phyloP scores from a whole-genome alignment of 768 basidiomycete genomes.

The Naganishia randhawae region DNA sequence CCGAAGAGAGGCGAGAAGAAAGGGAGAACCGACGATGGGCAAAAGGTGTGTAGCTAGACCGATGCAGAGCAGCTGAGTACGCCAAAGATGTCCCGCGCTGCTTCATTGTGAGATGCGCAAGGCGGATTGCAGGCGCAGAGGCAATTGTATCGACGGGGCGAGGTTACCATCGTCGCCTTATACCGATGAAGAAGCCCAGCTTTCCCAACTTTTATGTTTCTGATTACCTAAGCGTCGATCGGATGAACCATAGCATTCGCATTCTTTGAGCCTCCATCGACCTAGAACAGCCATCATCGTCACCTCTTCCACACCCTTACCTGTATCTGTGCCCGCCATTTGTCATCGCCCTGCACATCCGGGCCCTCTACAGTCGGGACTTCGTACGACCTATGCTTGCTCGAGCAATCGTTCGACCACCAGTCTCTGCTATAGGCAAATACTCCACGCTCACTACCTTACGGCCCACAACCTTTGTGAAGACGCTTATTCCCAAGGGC shows the following conservation, averaged over 20 bases:
- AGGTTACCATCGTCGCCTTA: neutral
- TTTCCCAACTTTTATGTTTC: constrained; percentile 15
- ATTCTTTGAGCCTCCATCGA: neutral
- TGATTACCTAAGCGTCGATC: constrained; percentile 16
- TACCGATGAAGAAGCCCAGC: neutral
- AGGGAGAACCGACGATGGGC: neutral
- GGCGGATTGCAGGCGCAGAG: too few species aligned
- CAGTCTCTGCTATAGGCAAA: constrained; percentile 12
- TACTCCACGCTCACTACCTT: neutral
- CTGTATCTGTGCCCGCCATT: neutral
- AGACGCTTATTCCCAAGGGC: neutral
- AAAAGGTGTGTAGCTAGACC: neutral
- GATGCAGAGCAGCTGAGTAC: neutral
- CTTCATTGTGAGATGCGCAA: neutral
- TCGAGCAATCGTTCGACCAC: constrained; percentile 3
- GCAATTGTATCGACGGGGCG: too few species aligned
- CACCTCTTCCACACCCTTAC: neutral
- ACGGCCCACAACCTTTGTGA: neutral
- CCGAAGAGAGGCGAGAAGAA: neutral
- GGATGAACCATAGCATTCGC: neutral
- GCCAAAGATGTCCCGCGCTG: neutral
- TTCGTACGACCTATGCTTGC: constrained; percentile 14
- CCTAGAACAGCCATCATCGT: neutral
- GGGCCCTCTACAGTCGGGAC: neutral
- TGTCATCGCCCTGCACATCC: too few species aligned